Evolutionary conservation across 306 rosid genomes (phyloP), one percentile per base, ranked within the genome.

Genomic region (Glycine tomentella): DNA sequence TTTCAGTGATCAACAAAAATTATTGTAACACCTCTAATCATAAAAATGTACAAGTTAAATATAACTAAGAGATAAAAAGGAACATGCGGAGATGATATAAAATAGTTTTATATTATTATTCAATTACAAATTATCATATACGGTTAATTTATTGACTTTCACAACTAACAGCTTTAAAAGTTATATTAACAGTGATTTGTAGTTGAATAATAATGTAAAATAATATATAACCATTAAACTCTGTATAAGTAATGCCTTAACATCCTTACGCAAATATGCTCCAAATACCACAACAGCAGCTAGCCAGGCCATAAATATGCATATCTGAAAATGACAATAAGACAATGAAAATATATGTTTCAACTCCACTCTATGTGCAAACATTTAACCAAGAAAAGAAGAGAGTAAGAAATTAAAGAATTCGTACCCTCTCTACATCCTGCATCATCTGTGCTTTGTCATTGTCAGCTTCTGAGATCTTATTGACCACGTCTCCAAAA

Each of bases 241-340:
- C 20, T 20, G 1, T 38, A 0, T 38, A 38, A 34, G 8, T 69
- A 20, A 50, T 63, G 58, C 52, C 36, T 52, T 75, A 72, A 72
- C 82, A 56, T 83, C 36, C 92, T 83, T 92, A 92, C 97, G 89
- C 87, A 92, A 13, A 76, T 91, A 95, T 67, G 97, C 95, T 90
- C 97, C 98, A 83, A 92, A 82, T 13, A 86, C 77, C 76, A 92
- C 97, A 64, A 86, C 25, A 69, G 94, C 91, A 69, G 97, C 92
- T 72, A 91, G 61, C 40, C 91, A 92, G 38, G 87, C 74, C 97
- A 95, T 95, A 66, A 75, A 9, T 65, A 84, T n/a, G 86, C 97
- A 84, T 84, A 87, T 66, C 98, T 95, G 95, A 82, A 85, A 82
- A 82, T 84, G 8, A 78, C 61, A 76, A 55, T 65, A 75, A 64